Percentiles rank a stretch among this genome's conserved stretches.
phyloP scores from a whole-genome alignment of 1,284 basidiomycete genomes.

The Pholiota adiposa region DNA sequence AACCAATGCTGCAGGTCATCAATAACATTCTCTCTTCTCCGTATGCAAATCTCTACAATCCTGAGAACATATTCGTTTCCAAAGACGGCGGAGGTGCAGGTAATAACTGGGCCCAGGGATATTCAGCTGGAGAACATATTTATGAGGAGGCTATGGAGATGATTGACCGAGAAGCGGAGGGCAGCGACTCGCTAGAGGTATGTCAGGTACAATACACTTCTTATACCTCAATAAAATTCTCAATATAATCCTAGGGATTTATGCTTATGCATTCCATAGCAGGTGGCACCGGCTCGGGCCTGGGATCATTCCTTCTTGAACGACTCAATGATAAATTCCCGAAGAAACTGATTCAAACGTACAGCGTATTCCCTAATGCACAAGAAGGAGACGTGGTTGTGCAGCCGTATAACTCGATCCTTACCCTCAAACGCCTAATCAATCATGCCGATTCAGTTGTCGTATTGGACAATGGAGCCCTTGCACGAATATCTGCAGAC shows the following conservation, averaged over 20 bases:
- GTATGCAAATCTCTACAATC: constrained; percentile 95
- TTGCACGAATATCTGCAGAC: constrained; percentile 91
- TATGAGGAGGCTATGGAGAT: constrained; percentile 99
- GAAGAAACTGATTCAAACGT: constrained; percentile 99
- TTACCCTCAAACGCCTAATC: constrained; percentile 94
- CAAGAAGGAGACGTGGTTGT: constrained; percentile 94
- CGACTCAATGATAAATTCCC: constrained; percentile 97
- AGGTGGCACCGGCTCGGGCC: constrained; percentile 96
- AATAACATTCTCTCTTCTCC: constrained; percentile 93
- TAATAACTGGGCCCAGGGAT: constrained; percentile 99
- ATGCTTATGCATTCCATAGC: constrained; percentile 99
- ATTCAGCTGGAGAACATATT: constrained; percentile 86
- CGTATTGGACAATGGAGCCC: constrained; percentile 95
- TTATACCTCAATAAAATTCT: neutral
- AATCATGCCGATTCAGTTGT: constrained; percentile 98
- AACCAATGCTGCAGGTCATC: constrained; percentile 85
- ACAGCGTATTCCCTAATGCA: constrained; percentile 97
- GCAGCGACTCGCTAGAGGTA: constrained; percentile 97
- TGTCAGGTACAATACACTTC: neutral
- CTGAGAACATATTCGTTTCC: constrained; percentile 96
- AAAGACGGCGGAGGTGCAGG: constrained; percentile 98
- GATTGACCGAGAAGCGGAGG: constrained; percentile 98
- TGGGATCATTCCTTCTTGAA: constrained; percentile 97
- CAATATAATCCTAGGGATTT: constrained; percentile 74
- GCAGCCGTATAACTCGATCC: constrained; percentile 96